Evolutionary conservation across 257 asterid species (phyloP), one percentile per base, ranked within the genome.

Genomic region (Coffea canephora): DNA sequence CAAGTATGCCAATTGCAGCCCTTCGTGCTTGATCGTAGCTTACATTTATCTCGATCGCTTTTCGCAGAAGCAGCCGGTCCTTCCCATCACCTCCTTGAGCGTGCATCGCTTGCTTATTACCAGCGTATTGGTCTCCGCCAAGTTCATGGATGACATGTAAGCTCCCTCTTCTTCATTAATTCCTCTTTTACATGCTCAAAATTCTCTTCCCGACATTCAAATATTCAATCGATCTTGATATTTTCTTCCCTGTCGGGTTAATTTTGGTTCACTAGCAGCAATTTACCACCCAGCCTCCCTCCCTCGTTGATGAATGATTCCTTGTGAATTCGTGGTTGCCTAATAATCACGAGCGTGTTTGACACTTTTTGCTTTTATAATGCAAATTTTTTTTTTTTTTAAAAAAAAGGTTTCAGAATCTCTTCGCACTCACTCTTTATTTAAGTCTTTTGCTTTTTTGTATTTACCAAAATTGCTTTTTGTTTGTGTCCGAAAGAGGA

Each of bases 141-240:
- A 93, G 85, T 93, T 93, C 84, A 85, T 93, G 95, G 97, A 93
- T 85, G 97, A 93, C 69, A 83, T 85, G 97, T 93, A 70, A 91
- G 95, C 85, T 78, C 25, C 46, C 18, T 27, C 48, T 45, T 74
- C 78, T 73, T 69, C 41, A 4, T 1, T 3, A 14, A 21, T n/a
- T 27, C 18, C 6, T 15, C 50, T 3, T 45, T 45, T 45, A 45
- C 6, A 45, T 6, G 48, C 48, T 45, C 27, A 27, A 50, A 11
- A 11, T 12, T 12, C 57, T 50, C 57, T 50, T 12, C 57, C 13
- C 13, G 27, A 27, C 27, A 27, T 27, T 27, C 27, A 27, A 27
- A 27, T 16, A 15, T 50, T 55, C 21, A 55, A 15, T 55, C 4
- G 1, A 55, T 55, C 36, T 5, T 8, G 15, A 43, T 16, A 3